phyloP scores from a whole-genome alignment of 2,329 filamentous ascomycete genomes.

The Colletotrichum liaoningense region DNA sequence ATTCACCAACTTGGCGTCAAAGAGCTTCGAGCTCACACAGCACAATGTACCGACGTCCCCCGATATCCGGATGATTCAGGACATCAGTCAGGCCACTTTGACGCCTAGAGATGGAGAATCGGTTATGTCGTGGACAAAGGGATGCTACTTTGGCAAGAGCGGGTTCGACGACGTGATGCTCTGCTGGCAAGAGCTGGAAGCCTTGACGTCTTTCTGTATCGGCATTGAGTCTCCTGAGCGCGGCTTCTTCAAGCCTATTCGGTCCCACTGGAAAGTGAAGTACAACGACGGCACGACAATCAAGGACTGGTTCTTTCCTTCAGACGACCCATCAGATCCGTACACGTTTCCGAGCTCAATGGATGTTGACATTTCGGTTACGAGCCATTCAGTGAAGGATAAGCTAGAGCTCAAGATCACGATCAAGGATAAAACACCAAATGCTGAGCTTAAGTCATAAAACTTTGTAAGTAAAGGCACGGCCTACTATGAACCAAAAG shows the following conservation, averaged over 20 bases:
- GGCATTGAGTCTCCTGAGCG: constrained; percentile 30
- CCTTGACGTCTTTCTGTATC: constrained; percentile 25
- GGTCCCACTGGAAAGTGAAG: constrained; percentile 26
- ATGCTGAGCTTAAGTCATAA: neutral
- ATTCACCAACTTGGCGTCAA: constrained; percentile 22
- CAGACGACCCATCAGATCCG: constrained; percentile 3
- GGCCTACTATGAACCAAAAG: neutral
- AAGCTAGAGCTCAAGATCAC: constrained; percentile 11
- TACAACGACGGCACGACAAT: constrained; percentile 21
- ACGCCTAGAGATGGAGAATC: neutral
- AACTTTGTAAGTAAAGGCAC: neutral
- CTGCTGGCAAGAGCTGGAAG: constrained; percentile 32
- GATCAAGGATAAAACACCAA: constrained; percentile 2
- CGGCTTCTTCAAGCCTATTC: constrained; percentile 26
- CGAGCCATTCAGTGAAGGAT: constrained; percentile 12
- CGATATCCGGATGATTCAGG: constrained; percentile 5
- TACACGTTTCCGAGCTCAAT: constrained; percentile 24
- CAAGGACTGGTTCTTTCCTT: constrained; percentile 12
- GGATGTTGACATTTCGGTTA: constrained; percentile 18
- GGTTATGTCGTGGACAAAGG: constrained; percentile 24
- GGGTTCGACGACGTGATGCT: constrained; percentile 14
- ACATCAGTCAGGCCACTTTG: neutral
- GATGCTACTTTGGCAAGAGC: constrained; percentile 31
- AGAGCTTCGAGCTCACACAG: constrained; percentile 9
- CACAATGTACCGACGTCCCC: constrained; percentile 8